phyloP scores from a whole-genome alignment of 2,329 filamentous ascomycete genomes.

The Nakataea oryzae region DNA sequence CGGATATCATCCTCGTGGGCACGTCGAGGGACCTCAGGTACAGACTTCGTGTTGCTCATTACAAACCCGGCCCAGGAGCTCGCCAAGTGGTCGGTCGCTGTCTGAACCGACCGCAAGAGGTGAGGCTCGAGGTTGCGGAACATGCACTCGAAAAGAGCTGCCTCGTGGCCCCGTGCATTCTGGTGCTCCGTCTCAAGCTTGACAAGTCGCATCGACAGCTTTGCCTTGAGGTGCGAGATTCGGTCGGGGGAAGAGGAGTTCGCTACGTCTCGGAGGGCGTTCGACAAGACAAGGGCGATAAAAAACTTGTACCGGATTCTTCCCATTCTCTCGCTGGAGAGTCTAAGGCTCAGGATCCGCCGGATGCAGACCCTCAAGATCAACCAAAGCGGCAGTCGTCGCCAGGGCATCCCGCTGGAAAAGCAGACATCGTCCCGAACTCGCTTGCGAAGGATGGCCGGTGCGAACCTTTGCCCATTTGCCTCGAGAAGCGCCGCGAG shows the following conservation, averaged over 20 bases:
- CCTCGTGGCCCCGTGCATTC: conserved; percentile 1
- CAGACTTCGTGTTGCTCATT: conserved; percentile 17
- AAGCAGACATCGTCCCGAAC: conserved; percentile 54
- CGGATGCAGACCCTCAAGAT: conserved; percentile 47
- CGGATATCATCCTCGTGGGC: conserved; percentile 14
- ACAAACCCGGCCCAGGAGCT: conserved; percentile 30
- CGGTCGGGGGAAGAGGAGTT: conserved; percentile 21
- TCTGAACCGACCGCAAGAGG: conserved; percentile 18
- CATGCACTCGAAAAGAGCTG: conserved; percentile 15
- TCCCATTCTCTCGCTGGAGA: conserved; percentile 27
- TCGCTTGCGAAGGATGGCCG: conserved; percentile 38
- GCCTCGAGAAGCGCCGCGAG: conserved; percentile 50
- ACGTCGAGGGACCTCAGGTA: conserved; percentile 28
- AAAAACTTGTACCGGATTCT: conserved; percentile 46
- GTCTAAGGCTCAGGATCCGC: conserved; percentile 31
- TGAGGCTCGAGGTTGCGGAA: conserved; percentile 15
- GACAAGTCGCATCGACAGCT: conserved; percentile 44
- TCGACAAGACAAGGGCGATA: conserved; percentile 34
- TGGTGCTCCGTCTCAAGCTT: conserved; percentile 39
- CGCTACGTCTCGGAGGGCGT: conserved; percentile 30
- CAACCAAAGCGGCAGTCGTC: conserved; percentile 52
- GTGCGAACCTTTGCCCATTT: conserved; percentile 28
- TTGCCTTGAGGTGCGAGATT: conserved; percentile 31
- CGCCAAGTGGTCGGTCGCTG: conserved; percentile 19
- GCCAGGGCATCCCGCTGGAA: conserved; percentile 42